Percentiles rank a stretch among this genome's conserved stretches.
Evolutionary conservation across 2,329 filamentous ascomycete species (phyloP).

Genomic region (Alternaria brassicae): DNA sequence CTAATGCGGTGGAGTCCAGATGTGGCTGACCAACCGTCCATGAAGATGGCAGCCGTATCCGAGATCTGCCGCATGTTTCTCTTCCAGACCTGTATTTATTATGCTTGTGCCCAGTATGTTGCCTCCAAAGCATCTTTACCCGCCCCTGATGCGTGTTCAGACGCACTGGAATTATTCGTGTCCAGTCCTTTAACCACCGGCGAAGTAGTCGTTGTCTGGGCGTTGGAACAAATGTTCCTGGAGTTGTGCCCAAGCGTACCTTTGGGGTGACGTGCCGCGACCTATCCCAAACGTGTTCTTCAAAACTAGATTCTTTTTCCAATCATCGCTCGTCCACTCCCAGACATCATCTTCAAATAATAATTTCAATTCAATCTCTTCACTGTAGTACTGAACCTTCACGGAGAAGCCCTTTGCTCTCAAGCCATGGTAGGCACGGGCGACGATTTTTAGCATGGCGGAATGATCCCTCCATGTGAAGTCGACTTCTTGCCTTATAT

Average conservation of each 20-base stretch:
- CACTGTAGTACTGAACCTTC: conserved; percentile 11
- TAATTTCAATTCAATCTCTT: conserved; percentile 2
- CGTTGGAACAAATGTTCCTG: not conserved
- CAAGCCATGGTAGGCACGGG: conserved; percentile 5
- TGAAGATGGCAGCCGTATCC: not conserved
- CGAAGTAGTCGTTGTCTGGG: not conserved
- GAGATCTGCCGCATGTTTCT: not conserved
- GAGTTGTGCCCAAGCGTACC: conserved; percentile 3
- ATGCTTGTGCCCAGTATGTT: not conserved
- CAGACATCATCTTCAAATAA: conserved; percentile 12
- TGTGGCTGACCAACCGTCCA: not conserved
- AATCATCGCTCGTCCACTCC: conserved; percentile 10
- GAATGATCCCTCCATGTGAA: not conserved
- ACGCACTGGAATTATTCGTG: not conserved
- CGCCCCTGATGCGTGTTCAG: too few species aligned
- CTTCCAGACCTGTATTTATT: not conserved
- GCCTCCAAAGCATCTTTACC: not conserved
- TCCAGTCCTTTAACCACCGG: not conserved
- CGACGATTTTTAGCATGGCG: conserved; percentile 1
- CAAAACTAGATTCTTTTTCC: not conserved
- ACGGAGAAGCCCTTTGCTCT: conserved; percentile 8
- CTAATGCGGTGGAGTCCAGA: not conserved
- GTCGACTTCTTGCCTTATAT: conserved; percentile 5
- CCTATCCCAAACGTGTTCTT: conserved; percentile 2
- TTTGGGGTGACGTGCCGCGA: not conserved